Percentiles rank a stretch among this genome's conserved stretches.
These are phyloP conservation scores for Trichopus zeylanicus DNA, from an alignment of 116 monocot genomes.

Conservation along the genomic window DNA sequence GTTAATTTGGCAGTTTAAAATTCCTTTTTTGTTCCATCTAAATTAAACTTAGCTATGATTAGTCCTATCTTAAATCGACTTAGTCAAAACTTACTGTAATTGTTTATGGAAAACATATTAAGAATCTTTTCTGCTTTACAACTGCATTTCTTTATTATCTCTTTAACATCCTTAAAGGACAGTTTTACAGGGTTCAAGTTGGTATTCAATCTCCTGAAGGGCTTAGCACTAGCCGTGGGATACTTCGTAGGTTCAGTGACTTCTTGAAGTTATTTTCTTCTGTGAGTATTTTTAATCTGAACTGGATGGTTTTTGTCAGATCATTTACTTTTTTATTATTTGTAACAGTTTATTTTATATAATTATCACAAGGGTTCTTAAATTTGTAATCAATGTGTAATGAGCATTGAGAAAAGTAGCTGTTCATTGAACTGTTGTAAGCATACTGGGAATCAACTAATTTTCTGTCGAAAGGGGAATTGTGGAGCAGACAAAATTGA, in stretches of 20 bases:
- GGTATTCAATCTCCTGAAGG: constrained; percentile 99
- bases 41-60: too few relatives aligned
- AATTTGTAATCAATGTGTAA: background rate
- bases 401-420: background rate
- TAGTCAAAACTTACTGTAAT: background rate
- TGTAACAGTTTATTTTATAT: too few relatives aligned
- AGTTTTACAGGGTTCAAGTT: constrained; percentile 99
- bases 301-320: background rate
- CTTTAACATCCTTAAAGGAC: constrained; percentile 60
- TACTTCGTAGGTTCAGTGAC: constrained; percentile 89
- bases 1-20: too few relatives aligned
- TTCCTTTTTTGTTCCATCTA: too few relatives aligned
- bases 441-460: too few relatives aligned
- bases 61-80: background rate
- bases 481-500: too few relatives aligned
- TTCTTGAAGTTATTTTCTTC: constrained; percentile 77
- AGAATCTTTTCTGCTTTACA: background rate
- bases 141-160: background rate
- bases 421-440: background rate
- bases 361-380: too few relatives aligned
- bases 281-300: constrained; percentile 45
- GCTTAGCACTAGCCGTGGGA: constrained; percentile 53
- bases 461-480: too few relatives aligned
- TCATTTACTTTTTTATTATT: too few relatives aligned
- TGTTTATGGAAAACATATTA: background rate